Conservation (phyloP, 176 grass and related monocot genomes). For the Carex cristatella region DNA sequence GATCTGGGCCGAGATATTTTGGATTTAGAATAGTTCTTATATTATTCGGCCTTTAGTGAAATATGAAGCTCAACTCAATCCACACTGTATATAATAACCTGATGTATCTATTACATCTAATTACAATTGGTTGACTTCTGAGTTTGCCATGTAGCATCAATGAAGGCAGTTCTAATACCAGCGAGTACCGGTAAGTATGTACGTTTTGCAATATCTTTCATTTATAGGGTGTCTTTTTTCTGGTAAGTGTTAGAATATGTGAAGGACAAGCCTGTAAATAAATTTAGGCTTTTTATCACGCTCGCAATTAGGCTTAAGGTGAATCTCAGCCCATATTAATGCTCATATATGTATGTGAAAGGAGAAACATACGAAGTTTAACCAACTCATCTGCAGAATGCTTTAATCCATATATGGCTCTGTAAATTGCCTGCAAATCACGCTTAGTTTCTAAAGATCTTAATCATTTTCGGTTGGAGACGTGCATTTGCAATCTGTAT, state of each 20-base stretch:
- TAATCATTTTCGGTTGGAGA: not conserved
- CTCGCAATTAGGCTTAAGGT: not conserved
- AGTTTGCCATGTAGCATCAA: too few relatives aligned
- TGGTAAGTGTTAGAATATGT: not conserved
- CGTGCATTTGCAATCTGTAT: not conserved
- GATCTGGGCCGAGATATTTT: not conserved
- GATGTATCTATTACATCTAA: not conserved
- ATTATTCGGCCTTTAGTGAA: not conserved
- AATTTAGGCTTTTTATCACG: not conserved
- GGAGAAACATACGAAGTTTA: not conserved
- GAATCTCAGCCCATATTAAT: not conserved
- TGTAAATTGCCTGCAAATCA: not conserved
- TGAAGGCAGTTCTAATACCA: not conserved
- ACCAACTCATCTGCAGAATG: not conserved
- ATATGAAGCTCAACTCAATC: not conserved
- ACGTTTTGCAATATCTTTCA: not conserved
- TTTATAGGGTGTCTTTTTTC: not conserved
- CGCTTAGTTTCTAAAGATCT: not conserved
- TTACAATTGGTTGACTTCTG: not conserved
- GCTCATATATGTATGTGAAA: not conserved
- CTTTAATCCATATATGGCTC: not conserved
- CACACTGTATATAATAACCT: not conserved
- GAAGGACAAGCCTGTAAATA: not conserved
- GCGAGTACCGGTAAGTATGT: not conserved
- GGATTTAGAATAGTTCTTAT: not conserved